phyloP scores from a whole-genome alignment of 768 basidiomycete species.

The Lactarius sanguifluus region DNA sequence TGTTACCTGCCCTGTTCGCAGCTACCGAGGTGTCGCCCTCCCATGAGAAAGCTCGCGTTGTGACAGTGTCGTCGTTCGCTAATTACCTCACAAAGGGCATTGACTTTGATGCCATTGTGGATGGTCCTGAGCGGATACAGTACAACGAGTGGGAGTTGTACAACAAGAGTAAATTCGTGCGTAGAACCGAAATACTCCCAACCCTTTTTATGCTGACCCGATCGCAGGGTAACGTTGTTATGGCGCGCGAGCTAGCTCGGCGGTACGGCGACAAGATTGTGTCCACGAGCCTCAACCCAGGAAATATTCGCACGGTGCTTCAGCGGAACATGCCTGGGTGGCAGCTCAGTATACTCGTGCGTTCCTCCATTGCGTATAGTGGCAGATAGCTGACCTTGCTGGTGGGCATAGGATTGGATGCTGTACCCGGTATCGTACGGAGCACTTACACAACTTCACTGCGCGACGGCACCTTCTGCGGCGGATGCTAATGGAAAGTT shows the following conservation, averaged over 20 bases:
- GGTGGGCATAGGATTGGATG: not conserved
- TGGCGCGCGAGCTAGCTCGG: conserved; percentile 47
- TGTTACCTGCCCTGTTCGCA: conserved; percentile 48
- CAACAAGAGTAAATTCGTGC: conserved; percentile 47
- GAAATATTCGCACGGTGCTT: conserved; percentile 19
- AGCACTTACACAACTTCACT: conserved; percentile 47
- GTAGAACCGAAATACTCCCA: conserved; percentile 19
- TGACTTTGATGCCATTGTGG: conserved; percentile 41
- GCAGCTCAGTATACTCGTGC: not conserved
- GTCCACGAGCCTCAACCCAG: conserved; percentile 47
- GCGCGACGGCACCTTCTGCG: conserved; percentile 43
- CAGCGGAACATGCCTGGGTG: conserved; percentile 5
- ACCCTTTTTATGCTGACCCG: too few relatives aligned
- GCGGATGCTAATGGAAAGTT: conserved; percentile 40
- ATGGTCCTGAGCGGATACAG: conserved; percentile 32
- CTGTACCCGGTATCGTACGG: conserved; percentile 33
- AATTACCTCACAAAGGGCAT: conserved; percentile 38
- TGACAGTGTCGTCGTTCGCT: conserved; percentile 47
- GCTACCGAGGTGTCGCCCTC: conserved; percentile 42
- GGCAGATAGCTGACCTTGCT: not conserved
- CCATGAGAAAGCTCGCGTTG: conserved; percentile 44
- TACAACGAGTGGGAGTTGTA: conserved; percentile 28
- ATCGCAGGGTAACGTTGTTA: conserved; percentile 44
- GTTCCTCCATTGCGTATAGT: not conserved
- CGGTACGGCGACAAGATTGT: conserved; percentile 49